Base-by-base conservation (phyloP, 306 rosid genomes). In the Calophaca sinica region DNA sequence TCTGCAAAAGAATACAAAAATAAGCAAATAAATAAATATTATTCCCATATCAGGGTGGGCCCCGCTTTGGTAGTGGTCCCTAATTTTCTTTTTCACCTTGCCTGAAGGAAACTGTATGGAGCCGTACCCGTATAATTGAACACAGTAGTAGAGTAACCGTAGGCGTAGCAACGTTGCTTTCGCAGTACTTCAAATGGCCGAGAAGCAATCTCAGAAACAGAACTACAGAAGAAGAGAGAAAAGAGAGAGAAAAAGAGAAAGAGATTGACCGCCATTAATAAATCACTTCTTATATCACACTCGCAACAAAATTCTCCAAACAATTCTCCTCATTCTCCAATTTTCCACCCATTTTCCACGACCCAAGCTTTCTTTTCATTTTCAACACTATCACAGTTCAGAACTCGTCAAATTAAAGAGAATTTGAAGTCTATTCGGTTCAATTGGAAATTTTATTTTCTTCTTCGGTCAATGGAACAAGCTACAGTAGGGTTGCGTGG, bases 191-290 rank as follows among this genome's bases (percentile, higher is more conserved):
- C 86, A 86, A 86, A 85, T 85, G 86, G 85, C 62, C 75, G 82
- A 54, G 78, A 84, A 86, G 74, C 83, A 81, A 81, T 79, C 82
- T 39, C 79, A 68, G 55, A 59, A 62, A 63, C 82, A 72, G 78
- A 87, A 68, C 14, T 78, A 79, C 77, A 68, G 76, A 59, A 77
- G 36, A 35, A 49, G 49, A 72, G 79, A 72, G 67, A 58, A 71
- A 35, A 63, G 72, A 70, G 26, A 73, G 41, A 51, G 49, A 38
- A 1, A 44, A 15, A 74, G 4, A 50, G 9, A 50, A 38, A 32
- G 35, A 28, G 66, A 80, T 87, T 83, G 88, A 84, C 86, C 83
- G 83, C 93, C 96, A 87, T 88, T 87, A 90, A 85, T 81, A 81
- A 81, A 62, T 61, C 50, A 28, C 74, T 65, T 68, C 7, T 64